These are phyloP conservation scores for Diutina pseudorugosa DNA, from an alignment of 1,139 yeast genomes.

Conservation along the genomic window DNA sequence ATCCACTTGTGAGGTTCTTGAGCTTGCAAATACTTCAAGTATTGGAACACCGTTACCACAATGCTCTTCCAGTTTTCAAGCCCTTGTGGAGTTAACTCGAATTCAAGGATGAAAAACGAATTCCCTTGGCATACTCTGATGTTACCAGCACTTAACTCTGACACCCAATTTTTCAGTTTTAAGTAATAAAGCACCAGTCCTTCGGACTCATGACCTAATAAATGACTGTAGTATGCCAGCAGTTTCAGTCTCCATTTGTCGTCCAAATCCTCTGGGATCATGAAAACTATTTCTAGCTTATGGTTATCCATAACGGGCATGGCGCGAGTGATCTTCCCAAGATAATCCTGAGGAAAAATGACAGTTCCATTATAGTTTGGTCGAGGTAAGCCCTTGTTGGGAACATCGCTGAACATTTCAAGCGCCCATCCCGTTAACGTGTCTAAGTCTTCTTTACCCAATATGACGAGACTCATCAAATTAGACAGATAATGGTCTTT, in stretches of 20 bases:
- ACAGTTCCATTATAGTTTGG: slow-evolving; percentile 32
- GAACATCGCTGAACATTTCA: slow-evolving; percentile 53
- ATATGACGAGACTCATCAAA: slow-evolving; percentile 73
- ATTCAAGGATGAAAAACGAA: slow-evolving; percentile 51
- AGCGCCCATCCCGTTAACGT: slow-evolving; percentile 59
- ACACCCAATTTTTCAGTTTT: slow-evolving; percentile 71
- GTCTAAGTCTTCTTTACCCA: slow-evolving; percentile 74
- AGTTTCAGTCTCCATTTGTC: slow-evolving; percentile 59
- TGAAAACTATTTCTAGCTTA: slow-evolving; percentile 53
- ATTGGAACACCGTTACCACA: slow-evolving; percentile 51
- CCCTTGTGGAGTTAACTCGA: slow-evolving; percentile 71
- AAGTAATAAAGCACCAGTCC: slow-evolving; percentile 69
- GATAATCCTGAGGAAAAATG: slow-evolving; percentile 21
- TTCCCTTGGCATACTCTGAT: slow-evolving; percentile 53
- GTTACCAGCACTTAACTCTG: slow-evolving; percentile 58
- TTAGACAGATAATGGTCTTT: slow-evolving; percentile 57
- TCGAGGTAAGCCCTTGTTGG: slow-evolving; percentile 38
- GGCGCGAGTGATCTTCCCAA: slow-evolving; percentile 47
- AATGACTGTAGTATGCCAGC: slow-evolving; percentile 57
- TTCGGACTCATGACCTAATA: slow-evolving; percentile 83
- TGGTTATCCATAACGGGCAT: slow-evolving; percentile 77
- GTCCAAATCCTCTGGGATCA: slow-evolving; percentile 62
- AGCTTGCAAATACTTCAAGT: slow-evolving; percentile 43
- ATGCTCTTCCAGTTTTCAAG: slow-evolving; percentile 52
- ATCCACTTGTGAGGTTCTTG: slow-evolving; percentile 50